These are phyloP conservation scores for Vanrija humicola DNA, from an alignment of 1,284 basidiomycete genomes.

Conservation along the genomic window DNA sequence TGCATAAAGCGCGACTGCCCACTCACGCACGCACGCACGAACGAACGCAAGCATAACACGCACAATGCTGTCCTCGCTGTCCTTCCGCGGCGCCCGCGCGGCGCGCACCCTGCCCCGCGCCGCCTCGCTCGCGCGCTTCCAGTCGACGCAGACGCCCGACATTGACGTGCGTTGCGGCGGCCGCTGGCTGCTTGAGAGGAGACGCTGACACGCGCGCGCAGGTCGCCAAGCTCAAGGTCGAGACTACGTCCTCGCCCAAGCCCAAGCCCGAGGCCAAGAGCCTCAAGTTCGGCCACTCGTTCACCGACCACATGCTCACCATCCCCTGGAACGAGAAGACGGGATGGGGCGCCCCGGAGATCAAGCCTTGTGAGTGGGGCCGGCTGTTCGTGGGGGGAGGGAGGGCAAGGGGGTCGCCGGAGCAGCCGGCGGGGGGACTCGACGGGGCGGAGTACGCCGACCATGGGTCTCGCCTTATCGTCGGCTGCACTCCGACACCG, in stretches of 20 bases:
- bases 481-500: too few species aligned
- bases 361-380: constrained; percentile 67
- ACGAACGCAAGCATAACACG: background rate
- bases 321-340: constrained; percentile 68
- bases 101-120: background rate
- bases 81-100: constrained; percentile 1
- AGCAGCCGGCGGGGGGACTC: background rate
- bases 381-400: background rate
- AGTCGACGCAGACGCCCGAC: constrained; percentile 45
- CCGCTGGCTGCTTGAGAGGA: background rate
- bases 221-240: constrained; percentile 56
- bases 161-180: constrained; percentile 47
- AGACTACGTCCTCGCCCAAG: constrained; percentile 51
- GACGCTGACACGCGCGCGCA: constrained; percentile 24
- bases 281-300: constrained; percentile 55
- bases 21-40: too few species aligned
- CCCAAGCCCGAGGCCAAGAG: constrained; percentile 44
- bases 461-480: too few species aligned
- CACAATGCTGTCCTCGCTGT: constrained; percentile 4
- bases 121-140: constrained; percentile 11
- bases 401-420: background rate
- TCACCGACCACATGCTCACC: constrained; percentile 88
- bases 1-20: too few species aligned
- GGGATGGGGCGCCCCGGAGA: constrained; percentile 81
- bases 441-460: too few species aligned